Evolutionary conservation across 2,329 filamentous ascomycete species (phyloP), one percentile per base, ranked within the genome.

Genomic region (Teratosphaeria pseudoeucalypti): DNA sequence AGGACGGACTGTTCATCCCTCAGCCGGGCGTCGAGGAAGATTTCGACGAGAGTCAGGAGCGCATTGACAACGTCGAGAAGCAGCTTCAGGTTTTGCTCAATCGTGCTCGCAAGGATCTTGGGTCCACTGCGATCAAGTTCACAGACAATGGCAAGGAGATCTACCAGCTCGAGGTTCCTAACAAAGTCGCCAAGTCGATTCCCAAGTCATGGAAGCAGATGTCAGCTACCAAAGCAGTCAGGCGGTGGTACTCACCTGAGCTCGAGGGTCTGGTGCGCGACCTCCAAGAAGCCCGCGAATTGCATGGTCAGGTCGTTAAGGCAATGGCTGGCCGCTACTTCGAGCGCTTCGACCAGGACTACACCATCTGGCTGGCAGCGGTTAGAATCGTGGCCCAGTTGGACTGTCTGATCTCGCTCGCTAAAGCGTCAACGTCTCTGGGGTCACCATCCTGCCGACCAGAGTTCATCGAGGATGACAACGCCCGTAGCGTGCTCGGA

Each of bases 201-300:
- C 94, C 94, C 0, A 88, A 88, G 65, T 84, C 79, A 67, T 99
- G 94, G 92, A 86, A 91, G 63, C 92, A 97, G 71, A 96, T 97
- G 91, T 97, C 94, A 4, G 88, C 92, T 0, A 97, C 94, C 0
- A 84, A 88, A 63, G 85, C 87, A 59, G 89, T 95, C 69, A 96
- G 95, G 75, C 87, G 94, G 0, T 99, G 92, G 78, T 99, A 97
- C 77, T 95, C 92, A 66, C 82, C 86, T 1, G 88, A 95, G 68
- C 81, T 97, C 14, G 88, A 88, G 14, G 80, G 82, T 32, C 82
- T 96, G 2, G 91, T 99, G 26, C 87, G 92, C 56, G 83, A 90
- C 66, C 81, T 97, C 19, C 94, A 96, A 71, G 94, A 99, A 75
- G 89, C 91, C 1, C 92, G 96, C 71, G 94, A 99, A 73, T 94